Percentiles rank a stretch among this genome's conserved stretches.
Conservation (phyloP, 192 early-diverging fungal species). For the Podila epigama region DNA sequence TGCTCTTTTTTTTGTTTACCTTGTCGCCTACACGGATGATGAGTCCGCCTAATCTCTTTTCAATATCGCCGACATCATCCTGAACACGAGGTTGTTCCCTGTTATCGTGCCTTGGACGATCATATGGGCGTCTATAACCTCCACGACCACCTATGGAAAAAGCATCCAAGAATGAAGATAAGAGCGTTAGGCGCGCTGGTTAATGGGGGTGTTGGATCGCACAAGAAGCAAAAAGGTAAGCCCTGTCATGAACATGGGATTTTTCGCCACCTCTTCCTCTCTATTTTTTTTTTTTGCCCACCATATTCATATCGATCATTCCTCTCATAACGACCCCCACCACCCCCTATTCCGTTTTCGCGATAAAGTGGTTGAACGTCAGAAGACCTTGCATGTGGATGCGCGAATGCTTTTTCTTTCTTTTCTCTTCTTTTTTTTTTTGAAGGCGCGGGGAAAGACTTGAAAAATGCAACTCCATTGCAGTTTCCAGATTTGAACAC, state of each 20-base stretch:
- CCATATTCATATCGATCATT: conserved; percentile 19
- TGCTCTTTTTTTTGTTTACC: conserved; percentile 50
- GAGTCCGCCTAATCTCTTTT: conserved; percentile 69
- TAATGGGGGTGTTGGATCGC: too few species aligned
- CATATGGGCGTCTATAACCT: conserved; percentile 33
- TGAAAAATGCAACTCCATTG: neutral
- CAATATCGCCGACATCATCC: conserved; percentile 68
- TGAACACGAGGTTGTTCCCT: conserved; percentile 38
- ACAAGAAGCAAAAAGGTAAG: too few species aligned
- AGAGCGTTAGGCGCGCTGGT: too few species aligned
- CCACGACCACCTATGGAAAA: conserved; percentile 2
- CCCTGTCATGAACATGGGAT: too few species aligned
- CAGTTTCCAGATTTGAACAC: neutral
- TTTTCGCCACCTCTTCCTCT: neutral
- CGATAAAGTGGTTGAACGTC: neutral
- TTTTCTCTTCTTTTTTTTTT: neutral
- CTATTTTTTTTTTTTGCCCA: neutral
- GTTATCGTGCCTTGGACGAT: conserved; percentile 27
- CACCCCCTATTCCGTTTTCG: conserved; percentile 11
- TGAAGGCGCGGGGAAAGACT: neutral
- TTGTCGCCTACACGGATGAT: conserved; percentile 83
- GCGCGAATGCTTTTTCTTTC: neutral
- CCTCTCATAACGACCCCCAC: conserved; percentile 24
- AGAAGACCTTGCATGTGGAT: neutral
- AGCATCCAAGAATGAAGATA: too few species aligned